phyloP scores from a whole-genome alignment of 1,284 basidiomycete genomes.

The Leccinum fuscescens region DNA sequence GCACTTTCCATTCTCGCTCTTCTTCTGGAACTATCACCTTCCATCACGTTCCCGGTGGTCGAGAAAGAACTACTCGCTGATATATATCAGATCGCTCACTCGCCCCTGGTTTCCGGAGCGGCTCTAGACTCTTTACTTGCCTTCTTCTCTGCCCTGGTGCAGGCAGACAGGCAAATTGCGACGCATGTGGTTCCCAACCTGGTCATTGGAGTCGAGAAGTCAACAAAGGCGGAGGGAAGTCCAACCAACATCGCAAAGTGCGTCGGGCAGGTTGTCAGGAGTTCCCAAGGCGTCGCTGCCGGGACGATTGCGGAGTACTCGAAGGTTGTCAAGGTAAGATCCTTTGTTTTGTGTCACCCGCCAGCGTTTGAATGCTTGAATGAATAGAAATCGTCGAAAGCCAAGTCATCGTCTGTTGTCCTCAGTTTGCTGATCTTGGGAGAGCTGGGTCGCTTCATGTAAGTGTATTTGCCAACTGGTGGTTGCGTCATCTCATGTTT shows the following conservation, averaged over 20 bases:
- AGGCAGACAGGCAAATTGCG: conserved; percentile 77
- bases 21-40: conserved; percentile 68
- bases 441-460: conserved; percentile 88
- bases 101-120: conserved; percentile 71
- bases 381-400: conserved; percentile 58
- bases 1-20: conserved; percentile 70
- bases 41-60: conserved; percentile 65
- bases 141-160: conserved; percentile 82
- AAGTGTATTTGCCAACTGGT: conserved; percentile 26
- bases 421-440: conserved; percentile 87
- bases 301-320: conserved; percentile 81
- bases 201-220: conserved; percentile 59
- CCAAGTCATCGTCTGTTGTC: conserved; percentile 64
- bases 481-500: conserved; percentile 7
- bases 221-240: conserved; percentile 52
- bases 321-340: conserved; percentile 67
- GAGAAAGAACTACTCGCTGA: conserved; percentile 67
- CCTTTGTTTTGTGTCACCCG: background rate
- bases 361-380: conserved; percentile 5
- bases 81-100: conserved; percentile 72
- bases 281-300: conserved; percentile 66
- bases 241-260: conserved; percentile 77
- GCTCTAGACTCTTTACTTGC: conserved; percentile 77
- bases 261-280: conserved; percentile 77
- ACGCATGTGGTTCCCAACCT: conserved; percentile 75